Conservation (phyloP, 768 basidiomycete genomes). For the Suillus decipiens region DNA sequence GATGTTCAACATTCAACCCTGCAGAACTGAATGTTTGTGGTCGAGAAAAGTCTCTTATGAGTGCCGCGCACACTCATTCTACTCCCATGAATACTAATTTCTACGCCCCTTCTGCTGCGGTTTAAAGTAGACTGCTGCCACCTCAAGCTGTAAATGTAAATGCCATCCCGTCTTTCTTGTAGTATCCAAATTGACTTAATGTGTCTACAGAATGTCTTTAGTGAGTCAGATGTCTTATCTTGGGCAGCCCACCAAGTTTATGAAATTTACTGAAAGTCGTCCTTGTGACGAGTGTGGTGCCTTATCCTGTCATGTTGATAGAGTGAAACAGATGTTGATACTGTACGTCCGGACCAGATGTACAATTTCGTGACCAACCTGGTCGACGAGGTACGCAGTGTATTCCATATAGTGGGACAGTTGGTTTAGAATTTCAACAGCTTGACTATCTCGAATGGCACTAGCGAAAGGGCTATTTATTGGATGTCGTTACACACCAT, state of each 20-base stretch:
- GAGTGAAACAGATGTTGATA: not conserved
- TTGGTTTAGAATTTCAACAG: not conserved
- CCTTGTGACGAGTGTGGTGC: not conserved
- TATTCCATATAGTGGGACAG: not conserved
- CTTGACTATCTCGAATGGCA: not conserved
- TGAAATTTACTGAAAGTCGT: not conserved
- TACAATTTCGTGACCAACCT: conserved; percentile 4
- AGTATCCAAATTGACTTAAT: not conserved
- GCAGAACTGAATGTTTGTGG: not conserved
- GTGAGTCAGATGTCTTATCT: not conserved
- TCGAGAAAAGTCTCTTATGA: not conserved
- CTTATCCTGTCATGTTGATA: not conserved
- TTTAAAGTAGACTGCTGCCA: not conserved
- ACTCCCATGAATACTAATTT: not conserved
- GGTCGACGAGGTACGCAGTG: not conserved
- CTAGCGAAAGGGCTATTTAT: not conserved
- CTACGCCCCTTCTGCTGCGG: not conserved
- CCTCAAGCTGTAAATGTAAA: not conserved
- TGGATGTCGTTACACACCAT: not conserved
- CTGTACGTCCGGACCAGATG: not conserved
- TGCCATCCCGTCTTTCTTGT: not conserved
- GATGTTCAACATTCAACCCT: not conserved
- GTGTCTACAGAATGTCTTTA: not conserved
- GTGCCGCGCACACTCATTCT: not conserved
- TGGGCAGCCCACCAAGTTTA: not conserved